These are phyloP conservation scores for Persicaria maculosa DNA, from an alignment of 148 eudicot species.

Conservation along the genomic window DNA sequence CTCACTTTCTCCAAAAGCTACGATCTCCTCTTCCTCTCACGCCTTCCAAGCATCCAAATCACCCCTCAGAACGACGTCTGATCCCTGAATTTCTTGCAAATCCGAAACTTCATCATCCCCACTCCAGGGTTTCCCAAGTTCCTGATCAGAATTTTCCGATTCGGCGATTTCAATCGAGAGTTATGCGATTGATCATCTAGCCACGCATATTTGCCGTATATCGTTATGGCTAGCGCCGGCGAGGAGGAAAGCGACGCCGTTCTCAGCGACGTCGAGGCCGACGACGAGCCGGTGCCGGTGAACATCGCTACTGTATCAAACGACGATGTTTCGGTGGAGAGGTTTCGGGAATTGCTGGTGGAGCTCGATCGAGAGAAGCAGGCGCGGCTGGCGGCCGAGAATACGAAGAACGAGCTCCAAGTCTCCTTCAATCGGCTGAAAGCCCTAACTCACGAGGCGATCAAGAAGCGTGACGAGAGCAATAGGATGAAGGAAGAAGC, in stretches of 20 bases:
- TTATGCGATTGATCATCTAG: no score
- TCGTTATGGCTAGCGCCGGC: conserved; percentile 31
- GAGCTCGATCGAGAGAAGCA: conserved; percentile 77
- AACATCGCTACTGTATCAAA: background rate
- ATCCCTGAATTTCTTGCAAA: no score
- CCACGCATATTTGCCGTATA: no score
- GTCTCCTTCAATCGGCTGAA: conserved; percentile 58
- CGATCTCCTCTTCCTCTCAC: no score
- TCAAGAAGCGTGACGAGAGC: conserved; percentile 17
- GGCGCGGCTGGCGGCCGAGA: conserved; percentile 52
- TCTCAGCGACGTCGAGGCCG: conserved; percentile 75
- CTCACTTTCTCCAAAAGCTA: no score
- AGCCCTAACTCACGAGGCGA: conserved; percentile 63
- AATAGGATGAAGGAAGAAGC: conserved; percentile 37
- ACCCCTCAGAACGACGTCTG: no score
- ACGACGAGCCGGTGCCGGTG: conserved; percentile 35
- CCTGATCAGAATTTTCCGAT: no score
- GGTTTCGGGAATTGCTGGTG: conserved; percentile 42
- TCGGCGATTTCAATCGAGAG: no score
- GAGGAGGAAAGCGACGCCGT: conserved; percentile 62
- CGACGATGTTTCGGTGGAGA: conserved; percentile 46
- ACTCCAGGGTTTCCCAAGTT: no score
- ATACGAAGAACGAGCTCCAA: conserved; percentile 51
- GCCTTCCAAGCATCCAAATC: no score
- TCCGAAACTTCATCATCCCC: no score